A percentile compares a stretch with the other conserved stretches of the same genome.
These are phyloP conservation scores for Lepiota subincarnata DNA, from an alignment of 768 basidiomycete genomes.

Conservation along the genomic window DNA sequence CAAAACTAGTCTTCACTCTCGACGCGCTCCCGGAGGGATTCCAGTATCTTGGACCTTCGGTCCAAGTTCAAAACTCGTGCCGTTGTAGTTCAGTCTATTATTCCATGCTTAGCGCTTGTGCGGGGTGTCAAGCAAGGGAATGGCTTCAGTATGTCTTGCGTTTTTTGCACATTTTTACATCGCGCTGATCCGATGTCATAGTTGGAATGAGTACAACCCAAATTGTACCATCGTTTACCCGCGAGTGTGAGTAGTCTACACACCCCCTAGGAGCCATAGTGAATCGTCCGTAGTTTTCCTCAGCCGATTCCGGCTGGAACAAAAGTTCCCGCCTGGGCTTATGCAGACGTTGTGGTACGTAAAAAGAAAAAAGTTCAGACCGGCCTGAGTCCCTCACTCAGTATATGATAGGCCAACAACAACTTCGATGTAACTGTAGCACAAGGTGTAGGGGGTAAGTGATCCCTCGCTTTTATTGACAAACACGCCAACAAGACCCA, in stretches of 20 bases:
- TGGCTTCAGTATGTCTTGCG: conserved; percentile 27
- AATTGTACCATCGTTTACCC: conserved; percentile 44
- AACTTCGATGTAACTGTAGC: conserved; percentile 31
- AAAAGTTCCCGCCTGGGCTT: conserved; percentile 47
- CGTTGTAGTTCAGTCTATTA: conserved; percentile 51
- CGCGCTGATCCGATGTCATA: conserved; percentile 16
- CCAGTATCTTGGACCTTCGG: conserved; percentile 35
- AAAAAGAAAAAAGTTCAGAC: too few species aligned
- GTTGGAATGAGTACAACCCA: conserved; percentile 43
- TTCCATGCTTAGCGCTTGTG: conserved; percentile 49
- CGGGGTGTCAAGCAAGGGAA: conserved; percentile 38
- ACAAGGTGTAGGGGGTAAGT: conserved; percentile 22
- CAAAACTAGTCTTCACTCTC: conserved; percentile 28
- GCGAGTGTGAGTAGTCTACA: conserved; percentile 23
- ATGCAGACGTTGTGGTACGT: conserved; percentile 36
- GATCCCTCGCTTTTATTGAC: background rate
- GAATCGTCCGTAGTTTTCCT: conserved; percentile 25
- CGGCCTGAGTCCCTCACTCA: background rate
- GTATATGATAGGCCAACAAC: conserved; percentile 20
- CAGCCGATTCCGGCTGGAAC: conserved; percentile 36
- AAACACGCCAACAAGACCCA: background rate
- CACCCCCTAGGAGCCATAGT: background rate
- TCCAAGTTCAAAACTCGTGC: conserved; percentile 34
- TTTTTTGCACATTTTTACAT: background rate
- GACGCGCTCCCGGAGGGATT: conserved; percentile 23